Conservation (phyloP, 2,329 filamentous ascomycete species). For the Dothideomycetidae sp. region DNA sequence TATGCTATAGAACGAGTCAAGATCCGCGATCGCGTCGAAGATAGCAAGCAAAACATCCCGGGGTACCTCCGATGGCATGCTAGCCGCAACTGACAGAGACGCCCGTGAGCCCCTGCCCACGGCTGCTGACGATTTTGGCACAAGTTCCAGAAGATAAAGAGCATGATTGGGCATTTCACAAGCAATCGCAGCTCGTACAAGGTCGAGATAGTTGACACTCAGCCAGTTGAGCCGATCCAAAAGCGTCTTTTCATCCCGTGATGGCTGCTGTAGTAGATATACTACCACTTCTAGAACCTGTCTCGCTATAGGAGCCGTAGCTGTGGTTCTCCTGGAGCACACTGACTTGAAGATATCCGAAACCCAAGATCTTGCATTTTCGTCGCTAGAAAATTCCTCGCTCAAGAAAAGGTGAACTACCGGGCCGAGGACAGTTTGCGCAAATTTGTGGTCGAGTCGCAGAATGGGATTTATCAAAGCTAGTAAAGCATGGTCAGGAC, state of each 20-base stretch:
- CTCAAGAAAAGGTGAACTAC: constrained; percentile 70
- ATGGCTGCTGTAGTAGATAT: constrained; percentile 70
- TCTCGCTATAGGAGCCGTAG: constrained; percentile 48
- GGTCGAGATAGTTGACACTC: constrained; percentile 59
- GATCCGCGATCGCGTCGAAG: constrained; percentile 87
- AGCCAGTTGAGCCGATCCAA: constrained; percentile 74
- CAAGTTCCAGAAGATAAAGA: constrained; percentile 65
- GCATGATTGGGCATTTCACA: constrained; percentile 84
- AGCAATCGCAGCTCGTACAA: constrained; percentile 54
- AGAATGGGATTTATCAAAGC: constrained; percentile 1
- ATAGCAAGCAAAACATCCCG: constrained; percentile 62
- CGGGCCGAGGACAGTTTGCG: constrained; percentile 30
- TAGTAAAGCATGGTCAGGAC: not conserved
- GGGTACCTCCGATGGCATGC: constrained; percentile 35
- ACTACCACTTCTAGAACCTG: constrained; percentile 66
- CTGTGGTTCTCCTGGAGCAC: constrained; percentile 27
- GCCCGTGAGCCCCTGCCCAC: no score
- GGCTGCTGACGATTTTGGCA: constrained; percentile 3
- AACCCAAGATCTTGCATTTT: constrained; percentile 44
- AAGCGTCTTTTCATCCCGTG: constrained; percentile 62
- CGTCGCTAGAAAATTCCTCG: constrained; percentile 49
- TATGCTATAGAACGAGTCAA: constrained; percentile 88
- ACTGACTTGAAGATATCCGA: constrained; percentile 45
- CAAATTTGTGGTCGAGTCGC: not conserved
- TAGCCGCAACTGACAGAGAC: constrained; percentile 39